phyloP scores from a whole-genome alignment of 2,329 filamentous ascomycete species.

The Cucurbitaria berberidis region DNA sequence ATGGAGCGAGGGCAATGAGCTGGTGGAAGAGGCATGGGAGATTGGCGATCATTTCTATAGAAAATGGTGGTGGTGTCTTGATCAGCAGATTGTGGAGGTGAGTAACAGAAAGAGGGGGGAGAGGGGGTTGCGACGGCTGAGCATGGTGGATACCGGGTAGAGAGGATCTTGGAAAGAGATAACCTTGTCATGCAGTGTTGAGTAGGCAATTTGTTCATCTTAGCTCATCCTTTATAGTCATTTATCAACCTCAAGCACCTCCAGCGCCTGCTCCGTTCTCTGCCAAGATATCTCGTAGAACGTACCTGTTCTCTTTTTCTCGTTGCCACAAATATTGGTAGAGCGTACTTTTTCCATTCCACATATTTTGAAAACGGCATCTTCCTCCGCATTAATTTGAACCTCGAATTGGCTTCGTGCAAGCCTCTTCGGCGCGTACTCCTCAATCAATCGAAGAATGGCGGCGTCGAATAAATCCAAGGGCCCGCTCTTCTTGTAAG shows the following conservation, averaged over 20 bases:
- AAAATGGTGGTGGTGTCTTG: conserved; percentile 67
- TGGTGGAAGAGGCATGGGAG: conserved; percentile 60
- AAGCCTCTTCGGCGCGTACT: conserved; percentile 8
- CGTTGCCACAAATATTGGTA: conserved; percentile 43
- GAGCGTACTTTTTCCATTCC: conserved; percentile 27
- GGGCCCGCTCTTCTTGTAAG: conserved; percentile 32
- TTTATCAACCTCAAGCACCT: conserved; percentile 14
- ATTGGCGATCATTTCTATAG: conserved; percentile 64
- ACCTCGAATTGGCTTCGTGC: neutral
- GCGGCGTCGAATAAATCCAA: conserved; percentile 35
- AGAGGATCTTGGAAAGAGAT: neutral
- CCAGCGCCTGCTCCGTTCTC: conserved; percentile 13
- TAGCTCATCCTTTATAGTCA: neutral
- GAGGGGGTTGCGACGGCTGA: conserved; percentile 50
- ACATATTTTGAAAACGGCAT: conserved; percentile 5
- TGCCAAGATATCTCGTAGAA: conserved; percentile 17
- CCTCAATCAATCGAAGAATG: conserved; percentile 24
- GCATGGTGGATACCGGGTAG: conserved; percentile 5
- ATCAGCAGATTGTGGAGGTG: conserved; percentile 59
- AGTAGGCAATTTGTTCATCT: neutral
- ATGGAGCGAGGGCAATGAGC: conserved; percentile 59
- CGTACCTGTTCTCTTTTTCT: conserved; percentile 44
- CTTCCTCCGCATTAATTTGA: neutral
- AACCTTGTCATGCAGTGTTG: neutral
- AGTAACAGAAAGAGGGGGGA: conserved; percentile 60